Percentiles rank a stretch among this genome's conserved stretches.
These are phyloP conservation scores for Suillus subluteus DNA, from an alignment of 768 basidiomycete genomes.

Conservation along the genomic window DNA sequence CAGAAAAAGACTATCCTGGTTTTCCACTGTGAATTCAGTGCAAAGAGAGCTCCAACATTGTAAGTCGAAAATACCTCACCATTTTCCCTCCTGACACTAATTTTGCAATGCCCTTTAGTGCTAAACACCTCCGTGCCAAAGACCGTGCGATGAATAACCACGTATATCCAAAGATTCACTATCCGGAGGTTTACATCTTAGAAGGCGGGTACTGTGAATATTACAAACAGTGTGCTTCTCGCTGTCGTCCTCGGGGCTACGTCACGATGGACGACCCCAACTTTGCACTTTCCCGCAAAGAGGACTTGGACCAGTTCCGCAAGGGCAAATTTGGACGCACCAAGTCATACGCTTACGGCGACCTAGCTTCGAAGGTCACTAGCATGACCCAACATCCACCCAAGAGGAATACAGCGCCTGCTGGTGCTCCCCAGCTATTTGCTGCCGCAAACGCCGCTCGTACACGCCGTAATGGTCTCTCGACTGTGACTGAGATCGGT, in stretches of 20 bases:
- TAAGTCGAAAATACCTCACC: slow-evolving; percentile 41
- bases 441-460: slow-evolving; percentile 73
- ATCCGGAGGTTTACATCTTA: slow-evolving; percentile 95
- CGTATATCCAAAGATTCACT: slow-evolving; percentile 89
- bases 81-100: not conserved
- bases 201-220: slow-evolving; percentile 96
- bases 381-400: slow-evolving; percentile 42
- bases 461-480: slow-evolving; percentile 61
- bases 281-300: slow-evolving; percentile 76
- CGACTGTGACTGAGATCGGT: slow-evolving; percentile 70
- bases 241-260: slow-evolving; percentile 83
- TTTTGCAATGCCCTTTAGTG: slow-evolving; percentile 50
- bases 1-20: slow-evolving; percentile 82
- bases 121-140: slow-evolving; percentile 89
- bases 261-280: slow-evolving; percentile 95
- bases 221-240: slow-evolving; percentile 65
- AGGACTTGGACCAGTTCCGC: slow-evolving; percentile 92
- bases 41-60: slow-evolving; percentile 96
- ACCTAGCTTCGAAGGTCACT: slow-evolving; percentile 50
- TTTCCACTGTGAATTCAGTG: slow-evolving; percentile 98
- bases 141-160: slow-evolving; percentile 90
- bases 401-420: slow-evolving; percentile 72
- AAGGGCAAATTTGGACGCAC: slow-evolving; percentile 86
- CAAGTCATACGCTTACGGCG: slow-evolving; percentile 93
- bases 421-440: slow-evolving; percentile 56